Evolutionary conservation across 2,329 filamentous ascomycete species (phyloP).

Genomic region (Sporothrix protearum): DNA sequence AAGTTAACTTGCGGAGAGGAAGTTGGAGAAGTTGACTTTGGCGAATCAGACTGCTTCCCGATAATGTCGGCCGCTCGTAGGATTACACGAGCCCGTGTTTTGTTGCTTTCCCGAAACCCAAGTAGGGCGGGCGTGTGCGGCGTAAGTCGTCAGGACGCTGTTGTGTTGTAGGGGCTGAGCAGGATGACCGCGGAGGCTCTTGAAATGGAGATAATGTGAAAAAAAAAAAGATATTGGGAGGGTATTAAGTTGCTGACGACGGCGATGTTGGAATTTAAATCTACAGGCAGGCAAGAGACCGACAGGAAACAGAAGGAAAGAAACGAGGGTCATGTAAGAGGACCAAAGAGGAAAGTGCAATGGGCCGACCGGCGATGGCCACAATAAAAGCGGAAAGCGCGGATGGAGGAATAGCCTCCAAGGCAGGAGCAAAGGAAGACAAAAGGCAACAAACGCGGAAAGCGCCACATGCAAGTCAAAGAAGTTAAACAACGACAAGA

Average conservation of each 20-base stretch:
- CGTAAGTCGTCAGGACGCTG: background rate
- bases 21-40: background rate
- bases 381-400: slow-evolving; percentile 3
- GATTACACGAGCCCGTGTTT: background rate
- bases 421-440: background rate
- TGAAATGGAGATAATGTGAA: background rate
- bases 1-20: background rate
- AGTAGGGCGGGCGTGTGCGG: background rate
- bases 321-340: background rate
- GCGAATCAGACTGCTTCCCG: slow-evolving; percentile 20
- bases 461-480: background rate
- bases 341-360: background rate
- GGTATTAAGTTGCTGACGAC: background rate
- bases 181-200: background rate
- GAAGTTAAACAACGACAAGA: no score
- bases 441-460: background rate
- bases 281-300: background rate
- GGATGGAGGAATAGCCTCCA: background rate
- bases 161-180: background rate
- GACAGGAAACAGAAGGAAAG: background rate
- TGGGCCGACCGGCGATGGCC: background rate
- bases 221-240: background rate
- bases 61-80: background rate
- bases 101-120: background rate
- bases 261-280: no score